These are phyloP conservation scores for Globisporangium parvum DNA, from an alignment of 352 stramenopile genomes.

Conservation along the genomic window DNA sequence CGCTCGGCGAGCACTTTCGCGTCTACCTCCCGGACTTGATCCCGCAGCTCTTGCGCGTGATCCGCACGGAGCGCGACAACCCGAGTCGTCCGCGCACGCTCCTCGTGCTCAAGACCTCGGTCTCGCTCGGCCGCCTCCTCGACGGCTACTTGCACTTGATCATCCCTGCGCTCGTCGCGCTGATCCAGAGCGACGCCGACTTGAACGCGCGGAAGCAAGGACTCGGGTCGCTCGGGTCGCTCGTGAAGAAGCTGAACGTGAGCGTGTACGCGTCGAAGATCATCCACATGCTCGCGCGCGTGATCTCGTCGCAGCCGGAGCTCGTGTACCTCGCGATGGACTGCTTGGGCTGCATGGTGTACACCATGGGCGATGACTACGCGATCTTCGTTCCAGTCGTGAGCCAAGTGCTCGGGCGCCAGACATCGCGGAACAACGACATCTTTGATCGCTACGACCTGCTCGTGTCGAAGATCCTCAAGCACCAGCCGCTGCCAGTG, in stretches of 20 bases:
- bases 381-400: conserved; percentile 86
- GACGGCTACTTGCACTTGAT: conserved; percentile 85
- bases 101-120: conserved; percentile 71
- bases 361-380: conserved; percentile 87
- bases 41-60: conserved; percentile 83
- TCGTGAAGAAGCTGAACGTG: conserved; percentile 88
- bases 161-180: conserved; percentile 70
- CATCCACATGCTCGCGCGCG: conserved; percentile 84
- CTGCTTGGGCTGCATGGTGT: conserved; percentile 86
- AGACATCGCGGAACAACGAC: conserved; percentile 64
- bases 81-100: conserved; percentile 60
- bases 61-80: conserved; percentile 72
- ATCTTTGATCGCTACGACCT: conserved; percentile 87
- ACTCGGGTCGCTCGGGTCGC: conserved; percentile 69
- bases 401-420: conserved; percentile 69
- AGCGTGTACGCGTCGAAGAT: conserved; percentile 87
- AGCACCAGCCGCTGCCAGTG: conserved; percentile 79
- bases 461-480: conserved; percentile 84
- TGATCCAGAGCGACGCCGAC: conserved; percentile 83
- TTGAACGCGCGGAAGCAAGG: conserved; percentile 77
- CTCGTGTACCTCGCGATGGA: conserved; percentile 86
- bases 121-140: conserved; percentile 67
- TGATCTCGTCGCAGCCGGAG: conserved; percentile 77
- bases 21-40: conserved; percentile 87
- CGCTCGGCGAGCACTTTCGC: conserved; percentile 80